These are phyloP conservation scores for Cydonia oblonga DNA, from an alignment of 331 rosid genomes.

Conservation along the genomic window DNA sequence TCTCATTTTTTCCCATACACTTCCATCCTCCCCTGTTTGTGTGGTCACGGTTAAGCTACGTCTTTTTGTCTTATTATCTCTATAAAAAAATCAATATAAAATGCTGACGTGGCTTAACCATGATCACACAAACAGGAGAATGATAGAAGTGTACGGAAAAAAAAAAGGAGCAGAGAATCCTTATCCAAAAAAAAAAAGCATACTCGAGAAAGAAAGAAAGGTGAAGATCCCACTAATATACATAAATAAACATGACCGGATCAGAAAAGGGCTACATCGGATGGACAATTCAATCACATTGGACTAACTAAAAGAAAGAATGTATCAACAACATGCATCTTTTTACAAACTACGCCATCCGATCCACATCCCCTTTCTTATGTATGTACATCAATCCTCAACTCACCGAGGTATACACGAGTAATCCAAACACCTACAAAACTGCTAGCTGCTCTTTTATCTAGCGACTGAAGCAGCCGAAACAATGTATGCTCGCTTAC, in stretches of 20 bases:
- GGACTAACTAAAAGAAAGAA: constrained; percentile 18
- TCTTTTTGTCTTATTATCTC: too few species aligned
- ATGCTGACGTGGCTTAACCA: too few species aligned
- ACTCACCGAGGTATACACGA: background rate
- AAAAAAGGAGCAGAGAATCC: too few species aligned
- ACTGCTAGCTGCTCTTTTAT: constrained; percentile 43
- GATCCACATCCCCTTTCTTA: constrained; percentile 2
- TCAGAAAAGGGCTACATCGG: background rate
- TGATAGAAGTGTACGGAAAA: too few species aligned
- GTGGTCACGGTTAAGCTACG: too few species aligned
- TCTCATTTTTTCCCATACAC: too few species aligned
- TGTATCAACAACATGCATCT: constrained; percentile 8
- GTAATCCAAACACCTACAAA: constrained; percentile 25
- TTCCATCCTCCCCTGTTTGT: too few species aligned
- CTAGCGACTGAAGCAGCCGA: constrained; percentile 48
- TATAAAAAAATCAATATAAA: too few species aligned
- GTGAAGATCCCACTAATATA: background rate
- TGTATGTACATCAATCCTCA: constrained; percentile 31
- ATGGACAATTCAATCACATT: background rate
- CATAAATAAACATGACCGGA: background rate
- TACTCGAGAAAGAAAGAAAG: background rate
- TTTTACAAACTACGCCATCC: constrained; percentile 35
- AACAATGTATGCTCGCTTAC: constrained; percentile 12
- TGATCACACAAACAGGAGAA: too few species aligned
- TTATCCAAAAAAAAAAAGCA: background rate